Base-by-base conservation (phyloP, 2,329 filamentous ascomycete genomes). In the Monosporascus ibericus region DNA sequence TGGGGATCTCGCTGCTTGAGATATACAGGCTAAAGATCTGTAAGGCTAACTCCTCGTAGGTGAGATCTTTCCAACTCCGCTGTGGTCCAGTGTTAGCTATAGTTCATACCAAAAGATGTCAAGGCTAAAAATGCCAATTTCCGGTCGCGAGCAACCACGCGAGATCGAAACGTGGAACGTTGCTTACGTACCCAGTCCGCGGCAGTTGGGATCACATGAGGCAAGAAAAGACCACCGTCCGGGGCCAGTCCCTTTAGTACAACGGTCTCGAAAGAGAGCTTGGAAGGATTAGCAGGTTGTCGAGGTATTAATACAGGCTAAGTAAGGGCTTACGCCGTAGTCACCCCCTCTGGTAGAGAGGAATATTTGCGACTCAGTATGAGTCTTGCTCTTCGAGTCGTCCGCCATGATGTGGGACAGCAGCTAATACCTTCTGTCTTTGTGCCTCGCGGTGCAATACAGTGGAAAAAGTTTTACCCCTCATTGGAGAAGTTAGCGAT, bases 261-360 rank as follows among this genome's bases (percentile, higher is more conserved):
- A 47, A 91, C 91, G 50, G 91, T 85, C 72, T 96, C 92, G 69
- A 96, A 96, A 49, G 90, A 92, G 61, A 95, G 80, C 87, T 92
- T 60, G 22, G 57, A 40, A 53, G 36, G 24, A 55, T 46, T 46
- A 46, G 42, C n/a, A 11, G 59, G 53, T 47, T 38, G n/a, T 51
- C 27, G 49, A 52, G 27, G 27, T 37, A 36, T 55, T 46, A 44
- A 47, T 55, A 55, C 39, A 52, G 49, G 44, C 44, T 50, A 39
- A 42, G 48, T 47, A 48, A 44, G 24, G 37, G 49, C 71, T 54
- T 73, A 79, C 76, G 57, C 71, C 76, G 61, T 68, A 68, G 61
- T 79, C 76, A 42, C 75, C 75, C 53, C 77, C 77, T 50, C 77
- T 70, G 39, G 77, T 79, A n/a, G 30, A 34, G 30, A 34, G 30